Evolutionary conservation across 1,284 basidiomycete genomes (phyloP).

Genomic region (Porogramme epimiltina): DNA sequence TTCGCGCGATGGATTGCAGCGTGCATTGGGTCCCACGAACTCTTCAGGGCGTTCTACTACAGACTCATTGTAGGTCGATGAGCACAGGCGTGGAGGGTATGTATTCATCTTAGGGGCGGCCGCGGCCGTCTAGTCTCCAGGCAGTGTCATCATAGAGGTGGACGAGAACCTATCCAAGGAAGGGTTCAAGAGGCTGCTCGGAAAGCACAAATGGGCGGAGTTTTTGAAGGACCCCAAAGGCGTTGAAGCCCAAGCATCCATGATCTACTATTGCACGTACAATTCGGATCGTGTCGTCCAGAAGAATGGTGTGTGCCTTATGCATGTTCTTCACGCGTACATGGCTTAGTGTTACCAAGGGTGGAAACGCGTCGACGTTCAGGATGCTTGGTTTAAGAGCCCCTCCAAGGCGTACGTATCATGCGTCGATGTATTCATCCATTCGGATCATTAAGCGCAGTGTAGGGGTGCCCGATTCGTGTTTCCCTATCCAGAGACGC

Average conservation of each 20-base stretch:
- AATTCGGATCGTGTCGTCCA: conserved; percentile 46
- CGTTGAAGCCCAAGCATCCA: conserved; percentile 39
- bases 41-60: conserved; percentile 55
- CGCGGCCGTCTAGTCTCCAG: conserved; percentile 57
- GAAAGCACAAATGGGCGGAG: conserved; percentile 64
- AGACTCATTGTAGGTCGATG: conserved; percentile 56
- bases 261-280: conserved; percentile 59
- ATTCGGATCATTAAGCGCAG: no score
- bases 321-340: background rate
- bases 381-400: conserved; percentile 52
- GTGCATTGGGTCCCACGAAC: conserved; percentile 43
- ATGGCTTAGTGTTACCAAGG: conserved; percentile 46
- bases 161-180: conserved; percentile 37
- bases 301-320: conserved; percentile 40
- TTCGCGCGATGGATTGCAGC: conserved; percentile 66
- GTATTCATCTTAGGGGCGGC: background rate
- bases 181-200: conserved; percentile 51
- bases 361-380: conserved; percentile 63
- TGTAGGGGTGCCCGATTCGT: conserved; percentile 32
- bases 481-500: conserved; percentile 55
- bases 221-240: conserved; percentile 47
- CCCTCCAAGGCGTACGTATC: conserved; percentile 2
- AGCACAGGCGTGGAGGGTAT: conserved; percentile 6
- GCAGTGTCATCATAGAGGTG: conserved; percentile 67
- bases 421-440: no score